Base-by-base conservation (phyloP, 495 filamentous ascomycete species). In the Lichenothelia convexa region DNA sequence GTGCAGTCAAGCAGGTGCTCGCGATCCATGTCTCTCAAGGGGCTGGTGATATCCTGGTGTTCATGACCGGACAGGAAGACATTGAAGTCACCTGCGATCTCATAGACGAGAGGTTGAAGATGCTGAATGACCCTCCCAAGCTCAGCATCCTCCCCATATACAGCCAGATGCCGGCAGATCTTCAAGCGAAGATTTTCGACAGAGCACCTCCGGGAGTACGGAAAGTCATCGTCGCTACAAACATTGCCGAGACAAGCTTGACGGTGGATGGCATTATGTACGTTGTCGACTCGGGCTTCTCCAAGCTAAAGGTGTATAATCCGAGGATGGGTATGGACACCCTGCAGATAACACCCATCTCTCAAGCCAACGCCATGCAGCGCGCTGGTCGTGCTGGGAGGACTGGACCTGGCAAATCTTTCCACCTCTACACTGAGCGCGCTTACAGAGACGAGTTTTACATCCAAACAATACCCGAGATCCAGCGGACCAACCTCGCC, bases 221-320 rank as follows among this genome's bases (percentile, higher is more conserved):
- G 20, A 99, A 99, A 51, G 86, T 91, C 42, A 93, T 99, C 39
- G 91, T 99, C 11, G 91, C 91, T 6, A 99, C 91, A 1, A 99
- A 99, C 44, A 95, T 99, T 52, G 91, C 91, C 2, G 91, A 99
- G 53, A 99, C 91, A 0, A 91, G 81, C 63, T 66, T 99, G 60
- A 99, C 91, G 0, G 91, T 99, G 7, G 91, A 99, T 46, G 91
- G 91, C 41, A 95, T 99, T 47, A 94, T 95, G 86, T 99, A 87
- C 47, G 91, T 99, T 35, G 86, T 99, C 22, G 91, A 99, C 51
- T 74, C 80, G 4, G 91, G 91, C 1, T 99, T 80, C 55, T 92
- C 84, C 0, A 99, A 99, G 57, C 64, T 99, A 38, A 99, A 99
- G 50, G 91, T 95, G 9, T 99, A 95, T 61, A 95, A 99, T 47